phyloP scores from a whole-genome alignment of 257 asterid species.

The Capsicum pubescens region DNA sequence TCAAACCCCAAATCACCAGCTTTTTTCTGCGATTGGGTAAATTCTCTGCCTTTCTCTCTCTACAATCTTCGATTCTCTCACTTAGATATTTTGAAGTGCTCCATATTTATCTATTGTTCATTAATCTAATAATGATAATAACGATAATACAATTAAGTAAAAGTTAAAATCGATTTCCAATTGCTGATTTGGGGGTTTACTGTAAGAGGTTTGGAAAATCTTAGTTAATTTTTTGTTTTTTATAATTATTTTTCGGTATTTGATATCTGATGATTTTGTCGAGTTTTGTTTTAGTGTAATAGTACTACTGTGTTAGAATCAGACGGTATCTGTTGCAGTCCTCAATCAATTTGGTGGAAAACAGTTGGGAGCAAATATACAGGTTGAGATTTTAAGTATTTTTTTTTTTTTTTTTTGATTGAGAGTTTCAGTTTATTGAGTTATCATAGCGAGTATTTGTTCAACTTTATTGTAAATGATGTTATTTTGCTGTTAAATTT shows the following conservation, averaged over 20 bases:
- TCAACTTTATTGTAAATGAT: neutral
- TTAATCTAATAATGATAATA: neutral
- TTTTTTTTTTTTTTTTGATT: neutral
- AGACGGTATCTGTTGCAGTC: neutral
- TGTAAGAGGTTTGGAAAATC: conserved; percentile 10
- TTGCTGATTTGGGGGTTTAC: conserved; percentile 11
- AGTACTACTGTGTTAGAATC: conserved; percentile 26
- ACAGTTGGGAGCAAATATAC: conserved; percentile 18
- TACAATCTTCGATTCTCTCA: neutral
- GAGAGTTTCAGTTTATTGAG: conserved; percentile 17
- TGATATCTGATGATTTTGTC: conserved; percentile 18
- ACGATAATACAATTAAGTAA: too few relatives aligned
- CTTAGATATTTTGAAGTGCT: neutral
- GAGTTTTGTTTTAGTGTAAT: conserved; percentile 30
- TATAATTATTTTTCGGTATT: neutral
- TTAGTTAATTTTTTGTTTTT: neutral
- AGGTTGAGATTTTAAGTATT: conserved; percentile 30
- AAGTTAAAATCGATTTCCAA: neutral
- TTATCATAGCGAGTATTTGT: neutral
- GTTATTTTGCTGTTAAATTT: neutral
- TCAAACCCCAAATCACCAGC: neutral
- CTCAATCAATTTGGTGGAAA: conserved; percentile 23
- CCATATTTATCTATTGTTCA: neutral
- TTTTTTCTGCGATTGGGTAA: conserved; percentile 10
- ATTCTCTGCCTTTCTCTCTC: neutral